Percentiles rank a stretch among this genome's conserved stretches.
These are phyloP conservation scores for Deuterostichococcus epilithicus DNA, from an alignment of 139 green algal genomes.

Conservation along the genomic window DNA sequence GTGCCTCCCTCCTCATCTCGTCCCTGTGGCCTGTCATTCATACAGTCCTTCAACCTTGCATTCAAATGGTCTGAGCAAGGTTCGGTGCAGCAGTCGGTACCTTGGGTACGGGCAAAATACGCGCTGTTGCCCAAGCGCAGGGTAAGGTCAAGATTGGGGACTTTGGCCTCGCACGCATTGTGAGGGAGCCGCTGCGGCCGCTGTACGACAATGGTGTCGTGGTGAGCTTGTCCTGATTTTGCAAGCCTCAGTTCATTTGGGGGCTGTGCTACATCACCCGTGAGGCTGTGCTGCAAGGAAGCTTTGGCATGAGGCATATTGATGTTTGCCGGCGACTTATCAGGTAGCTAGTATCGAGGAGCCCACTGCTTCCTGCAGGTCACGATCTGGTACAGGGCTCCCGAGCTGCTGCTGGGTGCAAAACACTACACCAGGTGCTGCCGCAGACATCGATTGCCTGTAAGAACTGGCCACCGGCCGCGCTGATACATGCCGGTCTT, in stretches of 20 bases:
- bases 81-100: not conserved
- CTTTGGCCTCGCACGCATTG: slow-evolving; percentile 45
- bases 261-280: no score
- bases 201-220: slow-evolving; percentile 73
- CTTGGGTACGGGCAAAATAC: not conserved
- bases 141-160: slow-evolving; percentile 59
- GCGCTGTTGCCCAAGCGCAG: not conserved
- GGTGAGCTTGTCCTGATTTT: slow-evolving; percentile 4
- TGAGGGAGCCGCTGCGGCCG: slow-evolving; percentile 47
- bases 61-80: no score
- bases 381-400: slow-evolving; percentile 78
- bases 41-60: no score
- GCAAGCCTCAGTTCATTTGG: no score
- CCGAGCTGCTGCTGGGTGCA: slow-evolving; percentile 73
- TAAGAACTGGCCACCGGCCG: no score
- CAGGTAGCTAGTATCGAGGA: no score
- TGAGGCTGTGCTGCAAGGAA: no score
- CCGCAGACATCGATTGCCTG: no score
- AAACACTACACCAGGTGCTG: slow-evolving; percentile 63
- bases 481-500: no score
- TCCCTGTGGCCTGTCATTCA: not conserved
- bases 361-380: slow-evolving; percentile 12
- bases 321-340: no score
- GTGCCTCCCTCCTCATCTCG: not conserved
- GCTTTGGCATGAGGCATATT: no score